Conservation (phyloP, 306 rosid species). For the Begonia loranthoides region DNA sequence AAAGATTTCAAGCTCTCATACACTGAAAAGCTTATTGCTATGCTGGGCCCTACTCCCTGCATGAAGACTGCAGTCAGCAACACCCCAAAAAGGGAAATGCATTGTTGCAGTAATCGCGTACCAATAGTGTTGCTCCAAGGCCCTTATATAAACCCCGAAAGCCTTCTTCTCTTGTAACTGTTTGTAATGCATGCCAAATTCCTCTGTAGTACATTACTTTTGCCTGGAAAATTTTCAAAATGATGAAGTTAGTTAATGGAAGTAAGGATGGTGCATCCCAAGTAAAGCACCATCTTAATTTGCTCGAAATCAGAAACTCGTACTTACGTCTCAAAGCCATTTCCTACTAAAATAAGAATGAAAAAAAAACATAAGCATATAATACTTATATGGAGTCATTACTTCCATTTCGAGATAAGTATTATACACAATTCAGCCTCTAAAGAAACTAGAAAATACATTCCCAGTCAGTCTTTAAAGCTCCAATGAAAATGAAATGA, state of each 20-base stretch:
- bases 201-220: slow-evolving; percentile 67
- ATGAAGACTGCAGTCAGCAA: slow-evolving; percentile 6
- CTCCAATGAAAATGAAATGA: too few species aligned
- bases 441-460: too few species aligned
- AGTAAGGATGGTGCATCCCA: slow-evolving; percentile 4
- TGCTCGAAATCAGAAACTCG: too few species aligned
- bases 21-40: slow-evolving; percentile 88
- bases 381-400: too few species aligned
- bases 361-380: too few species aligned
- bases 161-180: slow-evolving; percentile 80
- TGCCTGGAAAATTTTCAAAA: slow-evolving; percentile 45
- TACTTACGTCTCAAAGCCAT: too few species aligned
- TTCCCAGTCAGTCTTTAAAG: too few species aligned
- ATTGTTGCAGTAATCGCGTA: slow-evolving; percentile 14
- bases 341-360: too few species aligned
- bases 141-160: slow-evolving; percentile 81
- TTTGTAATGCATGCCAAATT: slow-evolving; percentile 62
- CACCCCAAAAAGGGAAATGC: not conserved
- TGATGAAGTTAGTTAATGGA: slow-evolving; percentile 10
- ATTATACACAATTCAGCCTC: too few species aligned
- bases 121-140: slow-evolving; percentile 95
- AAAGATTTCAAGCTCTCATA: slow-evolving; percentile 72
- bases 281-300: not conserved
- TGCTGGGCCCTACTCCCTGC: slow-evolving; percentile 94
- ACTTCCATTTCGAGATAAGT: too few species aligned